Evolutionary conservation across 2,329 filamentous ascomycete genomes (phyloP), one percentile per base, ranked within the genome.

Genomic region (Raffaelea albimanens): DNA sequence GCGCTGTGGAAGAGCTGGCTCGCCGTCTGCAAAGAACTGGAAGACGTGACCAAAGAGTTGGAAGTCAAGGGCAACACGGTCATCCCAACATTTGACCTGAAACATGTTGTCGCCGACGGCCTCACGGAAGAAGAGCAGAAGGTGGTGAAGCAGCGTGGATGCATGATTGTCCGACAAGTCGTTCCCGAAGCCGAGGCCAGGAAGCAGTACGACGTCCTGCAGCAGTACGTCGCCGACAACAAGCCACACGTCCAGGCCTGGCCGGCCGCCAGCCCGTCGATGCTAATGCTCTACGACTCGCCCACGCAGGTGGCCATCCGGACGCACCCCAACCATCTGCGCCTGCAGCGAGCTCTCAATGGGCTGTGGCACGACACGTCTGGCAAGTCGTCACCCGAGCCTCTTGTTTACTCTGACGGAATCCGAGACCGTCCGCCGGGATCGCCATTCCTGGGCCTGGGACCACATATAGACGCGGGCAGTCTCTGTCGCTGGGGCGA

Each of bases 401-500:
- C 67, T 1, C 50, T 70, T 29, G 57, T 61, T 2, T 70, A 68
- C 50, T 57, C 59, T n/a, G 67, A 71, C 45, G 64, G 56, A 4
- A 52, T 65, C 3, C 64, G 68, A 13, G 62, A 64, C 47, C 60
- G 67, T 10, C 59, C 63, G 4, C 65, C 65, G 4, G 58, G 60
- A 18, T 59, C 64, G 23, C 52, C 55, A 1, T 70, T 70, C 50
- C 59, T 61, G 9, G 65, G 67, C 8, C 58, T 70, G 1, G 67
- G 68, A 2, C 67, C 67, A 20, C 67, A 70, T 47, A 67, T 70
- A 38, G 67, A 70, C 51, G 67, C 65, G 1, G 67, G 67, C 19
- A 67, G 63, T 48, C 57, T 71, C 22, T 63, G 59, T 46, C 65
- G 68, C 16, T 70, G 67, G 67, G 66, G 63, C 3, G 65, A 69